phyloP scores from a whole-genome alignment of 2,329 filamentous ascomycete genomes.

The Aspergillus oerlinghausenensis region DNA sequence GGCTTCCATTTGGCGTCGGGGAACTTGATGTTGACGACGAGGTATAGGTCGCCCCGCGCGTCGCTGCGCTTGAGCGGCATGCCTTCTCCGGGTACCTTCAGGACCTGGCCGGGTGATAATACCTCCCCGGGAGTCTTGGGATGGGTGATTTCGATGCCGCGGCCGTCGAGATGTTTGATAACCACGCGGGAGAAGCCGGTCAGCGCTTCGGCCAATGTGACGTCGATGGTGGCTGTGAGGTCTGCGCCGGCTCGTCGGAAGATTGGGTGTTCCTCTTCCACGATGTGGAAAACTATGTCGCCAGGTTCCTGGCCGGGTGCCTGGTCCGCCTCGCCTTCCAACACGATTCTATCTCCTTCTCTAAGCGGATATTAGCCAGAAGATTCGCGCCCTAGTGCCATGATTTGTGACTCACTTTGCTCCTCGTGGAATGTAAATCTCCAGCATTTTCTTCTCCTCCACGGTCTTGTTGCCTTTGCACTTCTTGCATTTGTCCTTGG shows the following conservation, averaged over 20 bases:
- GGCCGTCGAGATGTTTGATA: conserved; percentile 85
- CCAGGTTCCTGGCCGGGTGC: conserved; percentile 82
- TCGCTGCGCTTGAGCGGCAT: conserved; percentile 93
- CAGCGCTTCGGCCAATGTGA: conserved; percentile 79
- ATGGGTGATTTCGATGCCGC: conserved; percentile 78
- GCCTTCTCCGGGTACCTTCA: conserved; percentile 84
- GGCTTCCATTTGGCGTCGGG: conserved; percentile 80
- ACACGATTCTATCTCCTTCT: conserved; percentile 80
- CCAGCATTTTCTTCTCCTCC: conserved; percentile 87
- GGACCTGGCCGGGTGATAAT: conserved; percentile 73
- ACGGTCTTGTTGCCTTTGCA: conserved; percentile 90
- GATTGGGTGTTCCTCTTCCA: conserved; percentile 72
- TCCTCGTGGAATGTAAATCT: conserved; percentile 91
- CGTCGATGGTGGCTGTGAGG: conserved; percentile 72
- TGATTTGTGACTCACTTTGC: conserved; percentile 50
- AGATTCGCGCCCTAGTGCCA: not conserved
- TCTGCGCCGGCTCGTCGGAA: conserved; percentile 84
- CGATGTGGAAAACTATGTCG: conserved; percentile 85
- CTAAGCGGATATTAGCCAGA: conserved; percentile 24
- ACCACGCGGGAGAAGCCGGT: conserved; percentile 88
- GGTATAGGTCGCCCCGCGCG: conserved; percentile 76
- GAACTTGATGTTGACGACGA: conserved; percentile 81
- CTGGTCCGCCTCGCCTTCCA: conserved; percentile 94
- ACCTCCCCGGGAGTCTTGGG: conserved; percentile 74
- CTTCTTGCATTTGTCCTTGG: conserved; percentile 98